A percentile compares a stretch with the other conserved stretches of the same genome.
phyloP scores from a whole-genome alignment of 176 grass and related monocot species.

The Juncus effusus region DNA sequence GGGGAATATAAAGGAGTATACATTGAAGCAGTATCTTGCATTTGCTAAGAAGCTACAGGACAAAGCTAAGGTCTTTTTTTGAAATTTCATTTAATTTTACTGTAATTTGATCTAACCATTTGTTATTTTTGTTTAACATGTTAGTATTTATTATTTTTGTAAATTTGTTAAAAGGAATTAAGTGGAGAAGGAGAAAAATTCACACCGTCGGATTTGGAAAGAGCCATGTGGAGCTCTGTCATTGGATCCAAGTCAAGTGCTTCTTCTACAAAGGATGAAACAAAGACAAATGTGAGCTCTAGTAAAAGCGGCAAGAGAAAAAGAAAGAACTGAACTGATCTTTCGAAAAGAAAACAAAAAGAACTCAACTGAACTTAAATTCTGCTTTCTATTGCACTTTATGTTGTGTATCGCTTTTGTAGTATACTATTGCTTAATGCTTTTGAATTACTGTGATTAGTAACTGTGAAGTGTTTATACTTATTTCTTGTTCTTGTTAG shows the following conservation, averaged over 20 bases:
- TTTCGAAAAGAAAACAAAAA: too few relatives aligned
- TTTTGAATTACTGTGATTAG: too few relatives aligned
- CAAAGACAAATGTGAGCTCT: constrained; percentile 12
- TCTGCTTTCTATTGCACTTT: too few relatives aligned
- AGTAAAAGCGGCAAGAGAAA: constrained; percentile 50
- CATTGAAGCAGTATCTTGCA: constrained; percentile 75
- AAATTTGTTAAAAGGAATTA: constrained; percentile 55
- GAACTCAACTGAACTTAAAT: too few relatives aligned
- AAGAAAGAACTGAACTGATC: constrained; percentile 29
- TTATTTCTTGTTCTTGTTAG: too few relatives aligned
- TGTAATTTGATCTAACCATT: too few relatives aligned
- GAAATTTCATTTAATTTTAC: background rate
- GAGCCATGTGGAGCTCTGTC: constrained; percentile 70
- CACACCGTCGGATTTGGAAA: constrained; percentile 60
- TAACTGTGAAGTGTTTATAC: too few relatives aligned
- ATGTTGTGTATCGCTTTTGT: too few relatives aligned
- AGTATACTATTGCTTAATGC: too few relatives aligned
- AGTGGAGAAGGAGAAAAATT: constrained; percentile 51
- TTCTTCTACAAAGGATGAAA: constrained; percentile 23
- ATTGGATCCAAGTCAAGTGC: constrained; percentile 38
- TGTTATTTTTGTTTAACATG: background rate
- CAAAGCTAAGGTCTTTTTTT: constrained; percentile 57
- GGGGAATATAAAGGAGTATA: constrained; percentile 82
- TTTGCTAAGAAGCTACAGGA: constrained; percentile 73
- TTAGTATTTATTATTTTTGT: constrained; percentile 13